Base-by-base conservation (phyloP, 441 rosid species). In the Croton laevigatus region DNA sequence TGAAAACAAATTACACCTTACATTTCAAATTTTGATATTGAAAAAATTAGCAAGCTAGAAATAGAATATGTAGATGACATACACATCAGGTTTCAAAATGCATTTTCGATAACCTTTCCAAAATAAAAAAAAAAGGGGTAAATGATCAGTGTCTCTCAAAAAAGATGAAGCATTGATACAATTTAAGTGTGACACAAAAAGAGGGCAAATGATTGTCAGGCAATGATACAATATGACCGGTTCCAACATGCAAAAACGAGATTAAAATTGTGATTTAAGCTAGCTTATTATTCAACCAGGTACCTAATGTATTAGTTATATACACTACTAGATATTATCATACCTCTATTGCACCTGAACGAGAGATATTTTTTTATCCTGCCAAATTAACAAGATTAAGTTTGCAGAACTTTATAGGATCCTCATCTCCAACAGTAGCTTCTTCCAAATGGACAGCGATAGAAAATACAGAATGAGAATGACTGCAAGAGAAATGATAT, bases 331-430 rank as follows among this genome's bases (percentile, higher is more conserved):
- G 22, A 52, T 16, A 23, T 65, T 17, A 17, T 51, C 55, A 19
- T 72, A 86, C 93, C 90, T 91, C 98, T 66, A 96, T 77, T 69
- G 97, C 86, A 70, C 97, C 98, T 10, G 96, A 91, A 10, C 97
- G 89, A 44, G 89, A 88, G 71, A 94, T 90, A 68, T 94, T 94
- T 75, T 94, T 97, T 16, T 97, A 94, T 53, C 98, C 98, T 17
- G 98, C 98, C 85, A 94, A 78, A 87, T 94, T 97, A 75, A 94
- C 98, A 76, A 94, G 97, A 77, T 91, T 89, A 75, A 94, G 97
- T 86, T 91, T 94, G 52, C 98, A 97, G 67, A 97, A 94, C 81
- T 94, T 94, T 57, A 94, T 90, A 36, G 91, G 71, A 69, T 94
- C 97, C 66, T 90, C 97, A 23, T 89, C 97, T 68, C 91, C 97